Evolutionary conservation across 306 rosid species (phyloP), one percentile per base, ranked within the genome.

Genomic region (Casuarina glauca): DNA sequence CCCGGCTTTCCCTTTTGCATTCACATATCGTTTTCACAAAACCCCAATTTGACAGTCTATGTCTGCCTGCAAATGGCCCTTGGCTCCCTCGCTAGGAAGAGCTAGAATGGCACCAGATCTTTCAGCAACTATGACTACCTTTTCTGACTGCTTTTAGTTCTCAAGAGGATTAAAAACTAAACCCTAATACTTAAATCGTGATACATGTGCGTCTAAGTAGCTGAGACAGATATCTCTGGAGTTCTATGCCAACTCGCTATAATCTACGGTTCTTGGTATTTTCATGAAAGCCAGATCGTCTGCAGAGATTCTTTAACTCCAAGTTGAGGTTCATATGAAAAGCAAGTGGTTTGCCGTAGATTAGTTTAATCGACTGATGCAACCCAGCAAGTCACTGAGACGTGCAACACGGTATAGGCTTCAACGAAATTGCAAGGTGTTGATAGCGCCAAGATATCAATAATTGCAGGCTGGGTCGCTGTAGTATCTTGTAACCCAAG

Each of bases 401-500:
- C 54, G 75, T 80, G 46, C 52, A 72, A 76, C 51, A 51, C 70
- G 38, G 69, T 49, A 58, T 62, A 58, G 19, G 48, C 39, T n/a
- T 36, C 9, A 4, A 3, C 32, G 41, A 70, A 26, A 69, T 2
- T 26, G 20, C 17, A 79, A 4, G 15, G 54, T 32, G 26, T 44
- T 53, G 67, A 66, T 42, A 75, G 68, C 49, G 72, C 49, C 54
- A 38, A 82, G 69, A 70, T 70, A 42, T 70, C 79, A 36, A 73
- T 74, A 72, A 71, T 72, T 57, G 74, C 44, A 51, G 55, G 70
- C 70, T 70, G 78, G 78, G 78, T 26, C 49, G 15, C 52, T 52
- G 77, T 51, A 48, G 55, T 84, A 76, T 83, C 86, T 76, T 85
- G 74, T 54, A 86, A 78, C 66, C 70, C 80, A 84, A 83, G 89